A percentile compares a stretch with the other conserved stretches of the same genome.
phyloP scores from a whole-genome alignment of 768 basidiomycete species.

The Calocera viscosa region DNA sequence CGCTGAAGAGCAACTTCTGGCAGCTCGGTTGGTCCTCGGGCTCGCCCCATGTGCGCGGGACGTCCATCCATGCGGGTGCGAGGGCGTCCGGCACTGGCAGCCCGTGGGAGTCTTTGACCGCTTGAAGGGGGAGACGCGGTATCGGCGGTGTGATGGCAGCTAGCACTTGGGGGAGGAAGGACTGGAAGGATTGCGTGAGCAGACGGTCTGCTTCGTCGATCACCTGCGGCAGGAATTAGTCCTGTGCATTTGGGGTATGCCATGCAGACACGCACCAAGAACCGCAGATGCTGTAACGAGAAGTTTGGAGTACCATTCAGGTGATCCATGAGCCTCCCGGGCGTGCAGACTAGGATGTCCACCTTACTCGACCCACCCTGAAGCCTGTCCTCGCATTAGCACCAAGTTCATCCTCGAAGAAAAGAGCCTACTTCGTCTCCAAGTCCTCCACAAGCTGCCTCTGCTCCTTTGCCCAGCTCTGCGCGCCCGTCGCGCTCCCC shows the following conservation, averaged over 20 bases:
- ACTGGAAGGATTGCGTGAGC: slow-evolving; percentile 88
- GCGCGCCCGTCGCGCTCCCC: slow-evolving; percentile 82
- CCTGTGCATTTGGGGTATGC: background rate
- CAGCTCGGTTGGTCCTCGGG: slow-evolving; percentile 57
- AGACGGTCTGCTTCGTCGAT: slow-evolving; percentile 98
- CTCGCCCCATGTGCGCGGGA: slow-evolving; percentile 36
- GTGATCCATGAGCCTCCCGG: slow-evolving; percentile 90
- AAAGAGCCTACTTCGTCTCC: slow-evolving; percentile 35
- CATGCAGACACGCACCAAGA: slow-evolving; percentile 46
- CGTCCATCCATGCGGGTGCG: slow-evolving; percentile 45
- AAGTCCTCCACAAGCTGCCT: slow-evolving; percentile 56
- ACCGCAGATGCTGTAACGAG: slow-evolving; percentile 87
- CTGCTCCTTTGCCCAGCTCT: slow-evolving; percentile 89
- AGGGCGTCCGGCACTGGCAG: slow-evolving; percentile 38
- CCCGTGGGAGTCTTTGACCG: slow-evolving; percentile 1
- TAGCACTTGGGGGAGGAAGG: slow-evolving; percentile 79
- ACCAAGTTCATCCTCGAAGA: background rate
- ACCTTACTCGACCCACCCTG: slow-evolving; percentile 81
- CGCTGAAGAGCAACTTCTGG: slow-evolving; percentile 92
- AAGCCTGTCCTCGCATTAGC: slow-evolving; percentile 33
- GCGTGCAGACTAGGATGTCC: slow-evolving; percentile 90
- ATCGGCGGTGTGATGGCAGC: slow-evolving; percentile 47
- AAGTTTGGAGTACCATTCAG: slow-evolving; percentile 78
- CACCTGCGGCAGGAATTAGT: slow-evolving; percentile 39
- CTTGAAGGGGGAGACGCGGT: background rate